A percentile compares a stretch with the other conserved stretches of the same genome.
Evolutionary conservation across 495 filamentous ascomycete species (phyloP).

Genomic region (Aspergillus olivimuriae): DNA sequence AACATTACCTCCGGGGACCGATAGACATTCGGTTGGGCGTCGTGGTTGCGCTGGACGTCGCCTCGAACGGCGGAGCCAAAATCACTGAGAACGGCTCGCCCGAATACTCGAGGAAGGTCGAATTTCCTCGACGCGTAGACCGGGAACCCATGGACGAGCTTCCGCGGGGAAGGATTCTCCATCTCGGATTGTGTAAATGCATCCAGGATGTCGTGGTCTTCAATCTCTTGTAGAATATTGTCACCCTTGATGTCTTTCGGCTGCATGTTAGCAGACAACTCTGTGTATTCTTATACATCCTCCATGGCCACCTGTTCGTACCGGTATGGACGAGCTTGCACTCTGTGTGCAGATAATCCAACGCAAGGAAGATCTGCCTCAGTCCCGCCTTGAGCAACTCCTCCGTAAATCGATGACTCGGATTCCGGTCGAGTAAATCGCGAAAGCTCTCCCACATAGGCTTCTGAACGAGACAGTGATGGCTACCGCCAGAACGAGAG

Average conservation of each 20-base stretch:
- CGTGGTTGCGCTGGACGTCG: constrained; percentile 20
- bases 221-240: constrained; percentile 38
- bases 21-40: constrained; percentile 37
- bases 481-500: constrained; percentile 12
- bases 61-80: constrained; percentile 73
- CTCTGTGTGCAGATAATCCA: constrained; percentile 40
- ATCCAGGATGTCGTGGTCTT: constrained; percentile 33
- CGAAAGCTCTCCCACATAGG: constrained; percentile 37
- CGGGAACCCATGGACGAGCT: constrained; percentile 22
- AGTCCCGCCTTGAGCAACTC: constrained; percentile 24
- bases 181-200: constrained; percentile 24
- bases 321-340: constrained; percentile 45
- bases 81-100: constrained; percentile 51
- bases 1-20: constrained; percentile 45
- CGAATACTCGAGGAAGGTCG: constrained; percentile 24
- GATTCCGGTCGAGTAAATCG: constrained; percentile 27
- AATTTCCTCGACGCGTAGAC: constrained; percentile 33
- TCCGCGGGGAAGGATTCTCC: constrained; percentile 31
- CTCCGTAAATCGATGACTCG: constrained; percentile 24
- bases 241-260: constrained; percentile 35
- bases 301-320: too few species aligned
- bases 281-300: too few species aligned
- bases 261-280: neutral
- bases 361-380: constrained; percentile 31
- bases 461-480: constrained; percentile 31